phyloP scores from a whole-genome alignment of 2,329 filamentous ascomycete species.

The Orbilia ellipsospora region DNA sequence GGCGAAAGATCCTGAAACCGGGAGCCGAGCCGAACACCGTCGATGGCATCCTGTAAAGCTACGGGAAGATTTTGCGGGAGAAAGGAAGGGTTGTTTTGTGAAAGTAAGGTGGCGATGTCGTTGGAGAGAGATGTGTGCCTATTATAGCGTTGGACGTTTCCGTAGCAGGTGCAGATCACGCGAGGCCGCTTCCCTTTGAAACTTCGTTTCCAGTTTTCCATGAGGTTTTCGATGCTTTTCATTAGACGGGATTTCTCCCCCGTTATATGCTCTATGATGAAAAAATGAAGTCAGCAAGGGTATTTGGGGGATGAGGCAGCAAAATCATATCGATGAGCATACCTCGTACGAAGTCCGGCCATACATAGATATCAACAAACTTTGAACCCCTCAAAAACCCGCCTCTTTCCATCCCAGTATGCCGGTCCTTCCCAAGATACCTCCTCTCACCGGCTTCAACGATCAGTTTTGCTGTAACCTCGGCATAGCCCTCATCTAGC shows the following conservation, averaged over 20 bases:
- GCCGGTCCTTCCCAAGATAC: background rate
- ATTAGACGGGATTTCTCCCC: conserved; percentile 14
- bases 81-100: background rate
- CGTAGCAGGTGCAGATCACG: conserved; percentile 30
- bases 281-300: no score
- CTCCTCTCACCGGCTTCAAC: conserved; percentile 22
- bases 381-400: conserved; percentile 16
- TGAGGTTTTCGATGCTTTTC: background rate
- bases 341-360: conserved; percentile 40
- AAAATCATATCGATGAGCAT: background rate
- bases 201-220: conserved; percentile 36
- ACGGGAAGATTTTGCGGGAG: background rate
- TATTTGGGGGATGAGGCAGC: background rate
- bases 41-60: background rate
- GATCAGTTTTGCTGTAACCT: conserved; percentile 30
- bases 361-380: conserved; percentile 8
- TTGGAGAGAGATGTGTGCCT: conserved; percentile 30
- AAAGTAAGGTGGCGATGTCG: conserved; percentile 31
- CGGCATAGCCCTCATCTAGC: conserved; percentile 20
- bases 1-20: conserved; percentile 7
- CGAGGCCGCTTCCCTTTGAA: conserved; percentile 26
- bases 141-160: conserved; percentile 21
- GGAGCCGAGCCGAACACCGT: background rate
- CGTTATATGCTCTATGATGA: conserved; percentile 29
- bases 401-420: background rate